Conservation (phyloP, 768 basidiomycete genomes). For the Mycena galopus region DNA sequence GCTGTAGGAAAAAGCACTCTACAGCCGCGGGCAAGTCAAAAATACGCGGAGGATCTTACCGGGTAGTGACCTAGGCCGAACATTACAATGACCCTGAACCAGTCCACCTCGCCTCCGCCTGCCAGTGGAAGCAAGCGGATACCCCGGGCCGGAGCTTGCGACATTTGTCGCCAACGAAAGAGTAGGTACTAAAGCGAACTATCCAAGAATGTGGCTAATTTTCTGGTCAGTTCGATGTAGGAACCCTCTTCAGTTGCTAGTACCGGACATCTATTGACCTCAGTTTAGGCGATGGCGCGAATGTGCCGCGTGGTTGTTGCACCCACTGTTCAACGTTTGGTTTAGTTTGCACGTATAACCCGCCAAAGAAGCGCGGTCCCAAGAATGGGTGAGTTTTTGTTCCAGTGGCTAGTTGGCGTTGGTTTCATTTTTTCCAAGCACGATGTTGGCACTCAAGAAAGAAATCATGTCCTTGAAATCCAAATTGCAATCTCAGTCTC, state of each 20-base stretch:
- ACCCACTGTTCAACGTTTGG: not conserved
- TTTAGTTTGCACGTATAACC: not conserved
- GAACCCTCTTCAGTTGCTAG: not conserved
- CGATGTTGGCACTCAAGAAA: not conserved
- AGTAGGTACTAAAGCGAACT: not conserved
- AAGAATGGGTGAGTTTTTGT: not conserved
- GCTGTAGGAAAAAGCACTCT: no score
- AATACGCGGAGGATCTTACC: no score
- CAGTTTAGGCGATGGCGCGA: not conserved
- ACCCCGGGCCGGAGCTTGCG: no score
- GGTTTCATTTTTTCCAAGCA: not conserved
- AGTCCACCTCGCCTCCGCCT: no score
- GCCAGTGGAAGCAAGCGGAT: no score
- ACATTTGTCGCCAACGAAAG: not conserved
- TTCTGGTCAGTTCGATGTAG: not conserved
- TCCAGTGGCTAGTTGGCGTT: not conserved
- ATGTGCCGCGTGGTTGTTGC: not conserved
- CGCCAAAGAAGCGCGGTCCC: not conserved
- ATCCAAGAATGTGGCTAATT: not conserved
- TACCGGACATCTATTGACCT: not conserved
- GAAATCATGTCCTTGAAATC: not conserved
- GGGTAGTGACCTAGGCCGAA: no score
- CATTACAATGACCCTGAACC: no score
- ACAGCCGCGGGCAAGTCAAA: no score
- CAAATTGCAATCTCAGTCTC: constrained; percentile 1